Percentiles rank a stretch among this genome's conserved stretches.
phyloP scores from a whole-genome alignment of 495 filamentous ascomycete species.

The Daldinia vernicosa region DNA sequence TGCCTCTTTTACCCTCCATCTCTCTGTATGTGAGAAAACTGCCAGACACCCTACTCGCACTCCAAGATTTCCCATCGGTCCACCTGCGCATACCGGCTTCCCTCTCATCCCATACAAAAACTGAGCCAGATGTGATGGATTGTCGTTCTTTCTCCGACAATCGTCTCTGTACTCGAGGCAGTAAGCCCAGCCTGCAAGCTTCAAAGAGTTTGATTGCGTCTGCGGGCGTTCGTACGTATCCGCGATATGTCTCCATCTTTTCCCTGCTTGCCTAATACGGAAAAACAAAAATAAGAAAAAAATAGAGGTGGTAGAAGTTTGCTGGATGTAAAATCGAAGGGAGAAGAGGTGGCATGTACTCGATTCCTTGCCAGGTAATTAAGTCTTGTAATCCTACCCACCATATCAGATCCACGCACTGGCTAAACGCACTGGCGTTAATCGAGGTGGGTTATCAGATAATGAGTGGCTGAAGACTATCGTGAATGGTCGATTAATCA shows the following conservation, averaged over 20 bases:
- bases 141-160: constrained; percentile 97
- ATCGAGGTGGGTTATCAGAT: constrained; percentile 41
- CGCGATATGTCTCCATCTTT: constrained; percentile 95
- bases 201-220: constrained; percentile 98
- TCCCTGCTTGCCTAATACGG: constrained; percentile 5
- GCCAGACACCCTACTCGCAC: constrained; percentile 94
- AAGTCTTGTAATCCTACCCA: constrained; percentile 38
- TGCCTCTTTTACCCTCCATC: constrained; percentile 93
- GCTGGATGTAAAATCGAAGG: constrained; percentile 14
- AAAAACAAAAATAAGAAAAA: not conserved
- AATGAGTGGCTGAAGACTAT: constrained; percentile 24
- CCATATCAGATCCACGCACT: constrained; percentile 38
- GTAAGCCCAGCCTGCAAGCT: constrained; percentile 87
- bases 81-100: constrained; percentile 98
- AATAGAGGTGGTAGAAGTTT: constrained; percentile 4
- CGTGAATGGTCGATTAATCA: constrained; percentile 31
- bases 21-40: constrained; percentile 98
- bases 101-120: constrained; percentile 98
- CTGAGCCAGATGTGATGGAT: constrained; percentile 91
- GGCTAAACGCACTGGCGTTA: constrained; percentile 30
- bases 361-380: constrained; percentile 28
- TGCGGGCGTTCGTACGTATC: constrained; percentile 86
- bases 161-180: constrained; percentile 91
- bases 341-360: constrained; percentile 12
- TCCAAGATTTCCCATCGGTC: constrained; percentile 99